Evolutionary conservation across 331 rosid genomes (phyloP), one percentile per base, ranked within the genome.

Genomic region (Pyracantha coccinea): DNA sequence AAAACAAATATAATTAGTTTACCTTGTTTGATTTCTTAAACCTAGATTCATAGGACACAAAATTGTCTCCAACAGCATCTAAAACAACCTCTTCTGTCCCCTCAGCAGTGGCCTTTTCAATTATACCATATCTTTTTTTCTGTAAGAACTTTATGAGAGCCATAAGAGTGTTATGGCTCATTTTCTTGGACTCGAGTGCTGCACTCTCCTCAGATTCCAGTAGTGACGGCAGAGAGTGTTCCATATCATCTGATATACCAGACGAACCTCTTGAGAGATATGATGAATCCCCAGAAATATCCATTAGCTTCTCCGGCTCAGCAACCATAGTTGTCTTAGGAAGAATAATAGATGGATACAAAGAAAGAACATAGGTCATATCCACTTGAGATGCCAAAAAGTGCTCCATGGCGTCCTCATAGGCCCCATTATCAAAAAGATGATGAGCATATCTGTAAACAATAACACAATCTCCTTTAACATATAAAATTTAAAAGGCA

Each of bases 331-430:
- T 77, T 63, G 99, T 92, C 82, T 86, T 92, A 5, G 98, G 99
- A 86, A 95, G 96, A 69, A 78, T 58, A 75, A 95, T 86, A 61
- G 93, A 92, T 57, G 96, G 90, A 85, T 88, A 95, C 66, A 92
- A 73, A 29, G 97, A 93, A 75, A 95, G 96, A 25, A 95, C 99
- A 78, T 90, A 89, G 59, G 91, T 92, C 80, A 92, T 83, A 69
- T 95, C 93, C 38, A 92, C 96, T 85, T 89, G 98, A 74, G 99
- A 90, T 59, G 86, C 97, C 83, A 92, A 73, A 83, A 95, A 95
- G 72, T 95, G 97, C 80, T 90, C 99, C 99, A 95, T 86, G 74
- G 98, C 97, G 68, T 89, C 99, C 88, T 92, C 99, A 75, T 90
- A 95, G 86, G 88, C 91, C 79, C 91, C 98, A 89, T 86, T 90